Conservation (phyloP, 2,329 filamentous ascomycete genomes). For the Trichophyton simii region DNA sequence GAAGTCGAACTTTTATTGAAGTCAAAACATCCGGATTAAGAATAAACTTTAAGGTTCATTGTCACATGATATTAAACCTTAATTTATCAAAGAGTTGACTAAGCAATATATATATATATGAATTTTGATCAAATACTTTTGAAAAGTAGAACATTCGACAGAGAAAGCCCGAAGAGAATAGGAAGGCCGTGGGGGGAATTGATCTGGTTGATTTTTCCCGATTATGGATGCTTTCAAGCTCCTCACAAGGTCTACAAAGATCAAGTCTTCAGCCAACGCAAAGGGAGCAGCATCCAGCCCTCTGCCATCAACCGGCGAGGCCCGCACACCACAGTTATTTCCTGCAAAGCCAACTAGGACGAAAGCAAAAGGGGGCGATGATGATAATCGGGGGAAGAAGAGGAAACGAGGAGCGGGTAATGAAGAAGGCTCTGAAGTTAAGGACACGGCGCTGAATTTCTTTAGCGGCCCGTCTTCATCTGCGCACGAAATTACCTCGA, state of each 20-base stretch:
- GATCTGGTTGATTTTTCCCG: not conserved
- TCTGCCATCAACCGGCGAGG: conserved; percentile 31
- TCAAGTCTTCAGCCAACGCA: conserved; percentile 24
- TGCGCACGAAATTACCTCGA: not conserved
- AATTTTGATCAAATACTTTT: not conserved
- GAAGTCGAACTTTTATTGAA: not conserved
- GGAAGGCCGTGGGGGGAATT: not conserved
- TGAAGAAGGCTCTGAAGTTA: conserved; percentile 9
- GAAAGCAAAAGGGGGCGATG: conserved; percentile 15
- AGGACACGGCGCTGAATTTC: not conserved
- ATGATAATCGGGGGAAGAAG: conserved; percentile 22
- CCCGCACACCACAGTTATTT: conserved; percentile 28
- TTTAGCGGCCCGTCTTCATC: not conserved
- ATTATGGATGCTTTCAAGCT: conserved; percentile 36
- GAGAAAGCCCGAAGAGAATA: not conserved
- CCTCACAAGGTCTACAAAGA: conserved; percentile 33
- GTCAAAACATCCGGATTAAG: not conserved
- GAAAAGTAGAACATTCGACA: not conserved
- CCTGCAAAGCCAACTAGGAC: conserved; percentile 16
- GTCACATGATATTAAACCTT: not conserved
- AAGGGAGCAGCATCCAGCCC: conserved; percentile 18
- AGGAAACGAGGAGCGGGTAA: conserved; percentile 25
- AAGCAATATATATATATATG: no score
- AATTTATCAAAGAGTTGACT: no score
- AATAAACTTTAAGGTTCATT: not conserved